These are phyloP conservation scores for Penicillium sp. DNA, from an alignment of 2,329 filamentous ascomycete genomes.

Conservation along the genomic window DNA sequence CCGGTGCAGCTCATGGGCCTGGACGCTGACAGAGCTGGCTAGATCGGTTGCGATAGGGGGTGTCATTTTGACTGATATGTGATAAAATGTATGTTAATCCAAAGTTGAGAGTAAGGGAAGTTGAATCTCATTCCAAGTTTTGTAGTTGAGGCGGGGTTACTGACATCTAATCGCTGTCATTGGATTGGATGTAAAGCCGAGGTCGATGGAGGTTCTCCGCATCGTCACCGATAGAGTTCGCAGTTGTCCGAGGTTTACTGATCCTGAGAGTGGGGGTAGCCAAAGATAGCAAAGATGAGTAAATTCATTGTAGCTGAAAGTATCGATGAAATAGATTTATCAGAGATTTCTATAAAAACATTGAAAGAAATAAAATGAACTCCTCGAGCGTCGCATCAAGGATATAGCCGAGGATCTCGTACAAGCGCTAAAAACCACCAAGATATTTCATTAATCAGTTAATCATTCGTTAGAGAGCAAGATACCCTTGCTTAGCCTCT, in stretches of 20 bases:
- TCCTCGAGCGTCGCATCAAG: not conserved
- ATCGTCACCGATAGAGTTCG: not conserved
- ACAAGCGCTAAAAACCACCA: not conserved
- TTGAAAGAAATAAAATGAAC: not conserved
- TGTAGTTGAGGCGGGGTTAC: not conserved
- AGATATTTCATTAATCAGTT: not conserved
- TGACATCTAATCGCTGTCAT: not conserved
- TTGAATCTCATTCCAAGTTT: not conserved
- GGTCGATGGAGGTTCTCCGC: not conserved
- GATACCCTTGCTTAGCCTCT: constrained; percentile 9
- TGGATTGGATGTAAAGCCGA: not conserved
- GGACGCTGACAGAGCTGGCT: constrained; percentile 10
- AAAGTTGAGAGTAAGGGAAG: not conserved
- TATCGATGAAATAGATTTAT: too few relatives aligned
- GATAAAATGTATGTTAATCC: not conserved
- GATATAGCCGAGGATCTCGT: not conserved
- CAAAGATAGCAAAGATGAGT: not conserved
- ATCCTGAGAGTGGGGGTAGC: not conserved
- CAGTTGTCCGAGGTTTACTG: not conserved
- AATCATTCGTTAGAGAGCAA: not conserved
- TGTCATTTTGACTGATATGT: not conserved
- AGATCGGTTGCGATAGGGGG: not conserved
- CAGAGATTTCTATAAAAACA: not conserved
- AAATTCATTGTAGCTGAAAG: not conserved
- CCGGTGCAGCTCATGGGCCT: constrained; percentile 25